Conservation (phyloP, 164 flowering plant genomes). For the Piper betle region DNA sequence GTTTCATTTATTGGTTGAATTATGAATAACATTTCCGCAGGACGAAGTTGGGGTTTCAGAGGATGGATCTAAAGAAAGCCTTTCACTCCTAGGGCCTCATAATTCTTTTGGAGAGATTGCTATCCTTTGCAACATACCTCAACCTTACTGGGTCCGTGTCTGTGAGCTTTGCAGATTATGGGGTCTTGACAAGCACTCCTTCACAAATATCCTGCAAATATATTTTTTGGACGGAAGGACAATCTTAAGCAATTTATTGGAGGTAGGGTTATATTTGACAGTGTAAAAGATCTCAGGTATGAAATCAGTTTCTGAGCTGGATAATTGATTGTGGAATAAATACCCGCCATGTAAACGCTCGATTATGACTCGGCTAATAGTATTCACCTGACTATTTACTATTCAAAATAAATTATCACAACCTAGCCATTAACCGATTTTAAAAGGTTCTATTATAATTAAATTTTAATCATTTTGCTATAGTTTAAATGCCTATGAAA, state of each 20-base stretch:
- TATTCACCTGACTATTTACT: too few relatives aligned
- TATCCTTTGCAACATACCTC: conserved; percentile 84
- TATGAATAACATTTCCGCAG: conserved; percentile 17
- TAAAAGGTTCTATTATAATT: too few relatives aligned
- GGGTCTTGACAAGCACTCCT: conserved; percentile 73
- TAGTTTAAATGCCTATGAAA: too few relatives aligned
- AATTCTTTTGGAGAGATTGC: conserved; percentile 73
- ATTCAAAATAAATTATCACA: too few relatives aligned
- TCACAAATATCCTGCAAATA: conserved; percentile 54
- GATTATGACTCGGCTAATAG: too few relatives aligned
- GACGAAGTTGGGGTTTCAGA: conserved; percentile 49
- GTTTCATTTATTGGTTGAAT: background rate
- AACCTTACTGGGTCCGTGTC: conserved; percentile 74
- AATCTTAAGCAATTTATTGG: conserved; percentile 57
- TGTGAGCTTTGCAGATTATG: conserved; percentile 67
- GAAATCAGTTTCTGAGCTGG: too few relatives aligned
- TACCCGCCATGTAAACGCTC: too few relatives aligned
- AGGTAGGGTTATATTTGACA: too few relatives aligned
- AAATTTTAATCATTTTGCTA: too few relatives aligned
- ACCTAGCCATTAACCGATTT: too few relatives aligned
- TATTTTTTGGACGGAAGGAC: conserved; percentile 60
- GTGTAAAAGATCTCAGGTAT: too few relatives aligned
- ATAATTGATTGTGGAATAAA: too few relatives aligned
- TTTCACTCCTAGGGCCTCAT: conserved; percentile 32
- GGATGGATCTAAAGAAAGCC: conserved; percentile 55